A percentile compares a stretch with the other conserved stretches of the same genome.
Evolutionary conservation across 768 basidiomycete genomes (phyloP).

Genomic region (Cantharellus anzutake): DNA sequence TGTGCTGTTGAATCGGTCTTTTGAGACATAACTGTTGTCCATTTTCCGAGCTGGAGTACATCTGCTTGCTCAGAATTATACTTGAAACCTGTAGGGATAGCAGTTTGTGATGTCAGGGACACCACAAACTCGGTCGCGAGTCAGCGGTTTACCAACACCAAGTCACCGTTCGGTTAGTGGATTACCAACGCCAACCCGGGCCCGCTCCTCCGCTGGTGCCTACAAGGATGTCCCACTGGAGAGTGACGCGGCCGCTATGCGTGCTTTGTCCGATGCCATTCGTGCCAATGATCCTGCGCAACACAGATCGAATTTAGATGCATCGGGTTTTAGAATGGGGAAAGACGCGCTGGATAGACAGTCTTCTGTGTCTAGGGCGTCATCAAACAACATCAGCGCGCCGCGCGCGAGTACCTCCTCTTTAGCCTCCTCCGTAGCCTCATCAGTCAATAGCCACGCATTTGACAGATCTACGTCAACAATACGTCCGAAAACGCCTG

Average conservation of each 20-base stretch:
- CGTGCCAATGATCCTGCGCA: constrained; percentile 62
- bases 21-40: no score
- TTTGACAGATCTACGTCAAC: constrained; percentile 15
- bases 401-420: constrained; percentile 39
- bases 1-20: no score
- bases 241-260: constrained; percentile 36
- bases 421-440: constrained; percentile 31
- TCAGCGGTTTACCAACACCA: neutral
- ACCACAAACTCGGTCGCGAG: neutral
- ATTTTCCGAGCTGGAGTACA: no score
- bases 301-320: constrained; percentile 25
- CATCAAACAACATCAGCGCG: neutral
- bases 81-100: no score
- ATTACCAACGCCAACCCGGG: neutral
- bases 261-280: constrained; percentile 64
- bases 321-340: neutral
- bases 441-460: constrained; percentile 16
- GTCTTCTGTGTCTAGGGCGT: neutral
- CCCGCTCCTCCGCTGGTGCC: neutral
- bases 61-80: no score
- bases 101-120: neutral
- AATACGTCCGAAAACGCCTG: constrained; percentile 32
- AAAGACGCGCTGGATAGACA: neutral
- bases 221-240: neutral
- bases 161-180: neutral